Percentiles rank a stretch among this genome's conserved stretches.
phyloP scores from a whole-genome alignment of 192 early-diverging fungal genomes.

The Rhizoclosmatium globosum region DNA sequence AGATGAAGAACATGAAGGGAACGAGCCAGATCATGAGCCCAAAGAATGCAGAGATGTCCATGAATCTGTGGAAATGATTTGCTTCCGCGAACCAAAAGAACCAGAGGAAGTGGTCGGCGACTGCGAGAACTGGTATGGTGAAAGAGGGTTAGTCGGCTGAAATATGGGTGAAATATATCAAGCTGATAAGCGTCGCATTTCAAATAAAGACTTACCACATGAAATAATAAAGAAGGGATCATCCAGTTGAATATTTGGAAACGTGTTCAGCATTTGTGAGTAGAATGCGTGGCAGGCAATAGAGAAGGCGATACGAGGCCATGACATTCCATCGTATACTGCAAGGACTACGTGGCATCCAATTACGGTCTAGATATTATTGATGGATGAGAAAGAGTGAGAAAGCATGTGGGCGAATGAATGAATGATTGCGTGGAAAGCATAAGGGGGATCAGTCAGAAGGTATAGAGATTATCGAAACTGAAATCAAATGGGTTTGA shows the following conservation, averaged over 20 bases:
- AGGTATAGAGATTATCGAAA: no score
- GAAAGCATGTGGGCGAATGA: conserved; percentile 51
- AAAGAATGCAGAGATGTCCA: conserved; percentile 92
- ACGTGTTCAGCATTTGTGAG: conserved; percentile 61
- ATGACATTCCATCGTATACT: conserved; percentile 82
- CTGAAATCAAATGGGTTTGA: no score
- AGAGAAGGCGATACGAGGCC: conserved; percentile 74
- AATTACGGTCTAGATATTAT: conserved; percentile 48
- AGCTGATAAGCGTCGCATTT: not conserved
- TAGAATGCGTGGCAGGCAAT: conserved; percentile 84
- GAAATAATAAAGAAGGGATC: conserved; percentile 76
- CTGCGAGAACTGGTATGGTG: conserved; percentile 61
- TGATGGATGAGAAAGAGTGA: not conserved
- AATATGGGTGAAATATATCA: not conserved
- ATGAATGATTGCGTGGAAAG: no score
- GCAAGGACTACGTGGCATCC: conserved; percentile 76
- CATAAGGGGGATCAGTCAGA: no score
- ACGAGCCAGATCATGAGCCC: conserved; percentile 94
- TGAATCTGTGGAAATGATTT: conserved; percentile 71
- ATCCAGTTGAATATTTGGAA: not conserved
- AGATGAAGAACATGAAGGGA: conserved; percentile 92
- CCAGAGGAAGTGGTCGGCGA: conserved; percentile 94
- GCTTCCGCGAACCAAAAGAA: conserved; percentile 85
- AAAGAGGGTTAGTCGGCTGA: no score
- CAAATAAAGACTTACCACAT: conserved; percentile 81